These are phyloP conservation scores for Adansonia rubrostipa DNA, from an alignment of 441 rosid species.

Conservation along the genomic window DNA sequence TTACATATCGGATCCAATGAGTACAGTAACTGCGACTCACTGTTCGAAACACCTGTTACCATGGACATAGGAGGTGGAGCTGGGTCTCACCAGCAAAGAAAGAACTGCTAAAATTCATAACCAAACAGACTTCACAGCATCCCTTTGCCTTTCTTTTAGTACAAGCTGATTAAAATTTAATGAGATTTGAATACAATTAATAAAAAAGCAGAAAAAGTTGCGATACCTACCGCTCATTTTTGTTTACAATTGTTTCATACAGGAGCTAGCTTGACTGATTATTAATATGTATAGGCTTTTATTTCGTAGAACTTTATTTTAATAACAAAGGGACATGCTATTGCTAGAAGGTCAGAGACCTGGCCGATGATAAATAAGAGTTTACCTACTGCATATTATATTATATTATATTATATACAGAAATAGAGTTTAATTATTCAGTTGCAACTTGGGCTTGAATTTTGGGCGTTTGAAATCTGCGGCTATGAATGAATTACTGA, in stretches of 20 bases:
- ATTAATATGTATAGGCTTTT: not conserved
- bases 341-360: not conserved
- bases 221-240: conserved; percentile 10
- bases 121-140: not conserved
- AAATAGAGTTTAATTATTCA: not conserved
- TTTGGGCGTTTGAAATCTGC: not conserved
- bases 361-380: not conserved
- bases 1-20: conserved; percentile 40
- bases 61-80: conserved; percentile 19
- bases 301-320: not conserved
- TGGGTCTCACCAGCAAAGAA: not conserved
- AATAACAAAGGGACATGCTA: conserved; percentile 15
- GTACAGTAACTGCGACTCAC: conserved; percentile 28
- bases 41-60: conserved; percentile 22
- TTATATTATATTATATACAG: no score
- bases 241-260: not conserved
- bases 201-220: conserved; percentile 14
- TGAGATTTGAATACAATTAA: not conserved
- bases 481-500: conserved; percentile 24
- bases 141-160: not conserved
- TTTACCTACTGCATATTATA: not conserved
- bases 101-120: not conserved
- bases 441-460: conserved; percentile 9
- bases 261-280: not conserved
- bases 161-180: not conserved